Evolutionary conservation across 2,329 filamentous ascomycete species (phyloP).

Genomic region (Myriosclerotinia duriaeana): DNA sequence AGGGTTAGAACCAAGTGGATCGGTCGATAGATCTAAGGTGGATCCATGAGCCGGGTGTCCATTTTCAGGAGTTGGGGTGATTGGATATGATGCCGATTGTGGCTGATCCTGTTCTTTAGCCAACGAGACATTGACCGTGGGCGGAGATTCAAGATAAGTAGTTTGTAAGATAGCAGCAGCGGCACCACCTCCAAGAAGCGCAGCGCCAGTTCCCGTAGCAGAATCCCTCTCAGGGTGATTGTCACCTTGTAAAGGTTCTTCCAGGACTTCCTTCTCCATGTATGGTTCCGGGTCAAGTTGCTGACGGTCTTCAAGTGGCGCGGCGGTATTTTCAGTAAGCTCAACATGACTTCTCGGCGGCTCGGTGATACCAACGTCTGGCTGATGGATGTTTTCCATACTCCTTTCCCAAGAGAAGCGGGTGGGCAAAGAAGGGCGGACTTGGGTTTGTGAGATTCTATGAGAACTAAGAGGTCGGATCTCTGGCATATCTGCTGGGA

Average conservation of each 20-base stretch:
- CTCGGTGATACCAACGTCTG: background rate
- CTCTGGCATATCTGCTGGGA: conserved; percentile 31
- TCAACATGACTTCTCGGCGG: background rate
- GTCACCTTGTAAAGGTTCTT: conserved; percentile 11
- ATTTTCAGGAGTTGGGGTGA: conserved; percentile 41
- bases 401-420: conserved; percentile 39
- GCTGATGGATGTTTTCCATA: conserved; percentile 28
- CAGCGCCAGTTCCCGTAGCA: conserved; percentile 27
- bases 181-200: conserved; percentile 23
- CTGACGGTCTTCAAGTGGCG: background rate
- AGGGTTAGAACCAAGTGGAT: conserved; percentile 7
- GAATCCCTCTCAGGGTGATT: conserved; percentile 28
- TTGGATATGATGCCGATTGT: conserved; percentile 37
- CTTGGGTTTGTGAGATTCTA: conserved; percentile 26
- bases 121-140: conserved; percentile 42
- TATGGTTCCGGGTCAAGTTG: conserved; percentile 9
- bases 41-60: conserved; percentile 42
- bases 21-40: conserved; percentile 29
- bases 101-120: conserved; percentile 48
- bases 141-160: conserved; percentile 1
- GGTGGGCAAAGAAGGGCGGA: conserved; percentile 28
- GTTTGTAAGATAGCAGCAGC: conserved; percentile 10
- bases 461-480: conserved; percentile 35
- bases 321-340: background rate
- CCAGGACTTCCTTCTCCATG: conserved; percentile 18